Evolutionary conservation across 441 rosid genomes (phyloP).

Genomic region (Brassica balearica): DNA sequence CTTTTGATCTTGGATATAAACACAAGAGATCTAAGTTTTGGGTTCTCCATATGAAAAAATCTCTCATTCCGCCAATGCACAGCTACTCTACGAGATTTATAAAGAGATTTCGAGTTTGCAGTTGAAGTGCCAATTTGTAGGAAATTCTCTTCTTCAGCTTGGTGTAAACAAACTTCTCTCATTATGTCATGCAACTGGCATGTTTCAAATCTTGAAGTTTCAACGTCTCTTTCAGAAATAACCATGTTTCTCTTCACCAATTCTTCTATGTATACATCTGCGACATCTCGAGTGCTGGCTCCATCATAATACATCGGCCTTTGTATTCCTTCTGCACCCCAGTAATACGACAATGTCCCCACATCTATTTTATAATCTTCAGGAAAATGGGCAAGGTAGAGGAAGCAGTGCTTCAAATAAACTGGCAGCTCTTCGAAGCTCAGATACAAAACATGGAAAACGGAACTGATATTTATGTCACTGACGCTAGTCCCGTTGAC

Average conservation of each 20-base stretch:
- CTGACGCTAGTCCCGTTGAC: neutral
- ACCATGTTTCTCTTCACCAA: neutral
- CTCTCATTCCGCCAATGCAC: neutral
- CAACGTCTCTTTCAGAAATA: neutral
- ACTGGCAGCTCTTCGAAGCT: conserved; percentile 20
- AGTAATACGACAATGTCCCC: neutral
- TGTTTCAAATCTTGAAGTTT: neutral
- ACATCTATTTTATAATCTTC: neutral
- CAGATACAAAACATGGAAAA: conserved; percentile 5
- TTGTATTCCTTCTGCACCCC: neutral
- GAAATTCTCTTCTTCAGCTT: neutral
- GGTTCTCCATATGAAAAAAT: neutral
- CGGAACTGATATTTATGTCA: neutral
- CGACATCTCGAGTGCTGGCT: neutral
- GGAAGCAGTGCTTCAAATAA: conserved; percentile 19
- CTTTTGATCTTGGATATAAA: too few species aligned
- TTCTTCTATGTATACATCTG: neutral
- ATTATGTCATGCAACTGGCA: neutral
- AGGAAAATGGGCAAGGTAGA: conserved; percentile 14
- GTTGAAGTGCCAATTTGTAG: neutral
- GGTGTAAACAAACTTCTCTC: neutral
- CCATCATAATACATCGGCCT: neutral
- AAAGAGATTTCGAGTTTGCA: neutral
- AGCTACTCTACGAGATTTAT: neutral
- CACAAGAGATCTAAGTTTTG: too few species aligned